Conservation (phyloP, 345 rosid species). For the Rhodamnia rubescens region DNA sequence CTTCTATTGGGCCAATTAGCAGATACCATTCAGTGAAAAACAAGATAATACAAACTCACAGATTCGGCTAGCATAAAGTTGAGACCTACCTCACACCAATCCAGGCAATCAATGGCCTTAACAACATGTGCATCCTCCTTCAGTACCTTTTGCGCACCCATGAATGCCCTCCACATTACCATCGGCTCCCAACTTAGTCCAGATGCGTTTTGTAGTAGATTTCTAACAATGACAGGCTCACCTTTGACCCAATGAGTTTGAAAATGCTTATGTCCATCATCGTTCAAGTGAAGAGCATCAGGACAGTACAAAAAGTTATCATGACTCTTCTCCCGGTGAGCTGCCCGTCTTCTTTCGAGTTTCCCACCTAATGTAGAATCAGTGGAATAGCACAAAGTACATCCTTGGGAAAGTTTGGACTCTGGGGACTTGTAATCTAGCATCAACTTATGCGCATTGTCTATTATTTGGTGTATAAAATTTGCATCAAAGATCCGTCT, state of each 20-base stretch:
- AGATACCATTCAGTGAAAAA: not conserved
- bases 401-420: slow-evolving; percentile 19
- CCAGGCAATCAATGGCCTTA: slow-evolving; percentile 47
- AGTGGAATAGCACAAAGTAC: slow-evolving; percentile 20
- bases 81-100: slow-evolving; percentile 40
- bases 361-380: slow-evolving; percentile 2
- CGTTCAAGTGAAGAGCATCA: slow-evolving; percentile 18
- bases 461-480: slow-evolving; percentile 31
- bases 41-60: not conserved
- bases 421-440: slow-evolving; percentile 15
- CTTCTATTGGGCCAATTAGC: not conserved
- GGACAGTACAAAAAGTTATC: slow-evolving; percentile 48
- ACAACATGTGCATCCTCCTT: slow-evolving; percentile 32
- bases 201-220: slow-evolving; percentile 30
- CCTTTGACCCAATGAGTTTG: slow-evolving; percentile 50
- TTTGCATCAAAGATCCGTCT: slow-evolving; percentile 32
- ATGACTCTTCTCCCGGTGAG: slow-evolving; percentile 20
- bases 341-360: slow-evolving; percentile 30
- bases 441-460: slow-evolving; percentile 35
- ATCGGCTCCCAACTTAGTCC: slow-evolving; percentile 65
- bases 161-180: slow-evolving; percentile 62
- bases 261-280: slow-evolving; percentile 30
- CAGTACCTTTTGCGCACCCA: slow-evolving; percentile 23
- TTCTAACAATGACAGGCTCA: slow-evolving; percentile 45
- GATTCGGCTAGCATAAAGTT: not conserved